Percentiles rank a stretch among this genome's conserved stretches.
Evolutionary conservation across 2,329 filamentous ascomycete species (phyloP).

Genomic region (Sporothrix globosa): DNA sequence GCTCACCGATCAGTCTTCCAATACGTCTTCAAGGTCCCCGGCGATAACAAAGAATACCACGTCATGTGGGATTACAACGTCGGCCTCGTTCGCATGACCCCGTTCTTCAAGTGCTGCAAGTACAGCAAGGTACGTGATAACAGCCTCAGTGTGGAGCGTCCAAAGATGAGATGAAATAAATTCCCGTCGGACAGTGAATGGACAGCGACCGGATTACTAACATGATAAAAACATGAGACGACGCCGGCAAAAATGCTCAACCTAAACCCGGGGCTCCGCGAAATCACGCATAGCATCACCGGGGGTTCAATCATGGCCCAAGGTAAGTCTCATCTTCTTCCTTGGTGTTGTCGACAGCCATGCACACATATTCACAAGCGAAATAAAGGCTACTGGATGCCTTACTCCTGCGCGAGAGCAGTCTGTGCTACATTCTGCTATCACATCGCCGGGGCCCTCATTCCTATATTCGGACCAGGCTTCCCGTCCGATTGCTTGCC

Average conservation of each 20-base stretch:
- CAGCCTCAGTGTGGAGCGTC: neutral
- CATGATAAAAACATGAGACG: slow-evolving; percentile 60
- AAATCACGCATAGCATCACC: slow-evolving; percentile 94
- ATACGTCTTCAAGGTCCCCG: slow-evolving; percentile 76
- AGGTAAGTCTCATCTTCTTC: slow-evolving; percentile 56
- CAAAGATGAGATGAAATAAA: neutral
- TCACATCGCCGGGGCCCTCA: slow-evolving; percentile 79
- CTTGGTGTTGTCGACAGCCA: neutral
- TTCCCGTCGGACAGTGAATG: too few relatives aligned
- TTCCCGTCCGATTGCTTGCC: slow-evolving; percentile 75
- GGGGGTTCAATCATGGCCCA: slow-evolving; percentile 88
- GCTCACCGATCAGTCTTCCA: slow-evolving; percentile 65
- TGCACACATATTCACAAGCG: neutral
- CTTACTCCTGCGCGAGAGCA: slow-evolving; percentile 80
- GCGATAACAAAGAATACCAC: slow-evolving; percentile 64
- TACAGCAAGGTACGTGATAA: slow-evolving; percentile 76
- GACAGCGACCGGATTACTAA: neutral
- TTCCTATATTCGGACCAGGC: slow-evolving; percentile 83
- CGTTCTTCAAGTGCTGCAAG: slow-evolving; percentile 88
- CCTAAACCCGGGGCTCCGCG: slow-evolving; percentile 76
- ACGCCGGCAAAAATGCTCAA: slow-evolving; percentile 81
- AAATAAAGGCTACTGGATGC: slow-evolving; percentile 88
- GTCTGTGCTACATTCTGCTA: slow-evolving; percentile 90
- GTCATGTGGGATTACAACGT: slow-evolving; percentile 98
- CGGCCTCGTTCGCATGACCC: slow-evolving; percentile 89